phyloP scores from a whole-genome alignment of 2,329 filamentous ascomycete genomes.

The Ambrosiella cleistominuta region DNA sequence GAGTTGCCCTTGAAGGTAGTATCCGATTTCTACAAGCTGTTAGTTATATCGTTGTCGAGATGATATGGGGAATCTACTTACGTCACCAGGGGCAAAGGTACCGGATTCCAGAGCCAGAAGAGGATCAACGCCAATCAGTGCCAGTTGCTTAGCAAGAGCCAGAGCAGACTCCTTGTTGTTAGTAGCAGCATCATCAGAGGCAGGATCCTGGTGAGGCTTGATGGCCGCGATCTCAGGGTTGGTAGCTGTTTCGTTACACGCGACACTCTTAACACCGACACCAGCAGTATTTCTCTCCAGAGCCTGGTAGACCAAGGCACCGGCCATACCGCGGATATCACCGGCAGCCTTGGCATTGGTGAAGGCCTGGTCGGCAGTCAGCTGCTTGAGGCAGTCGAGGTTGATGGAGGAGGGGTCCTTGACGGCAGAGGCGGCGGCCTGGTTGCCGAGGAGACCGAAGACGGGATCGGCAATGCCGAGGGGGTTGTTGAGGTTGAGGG shows the following conservation, averaged over 20 bases:
- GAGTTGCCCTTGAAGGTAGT: constrained; percentile 20
- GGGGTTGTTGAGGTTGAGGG: constrained; percentile 32
- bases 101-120: constrained; percentile 40
- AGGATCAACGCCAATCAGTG: constrained; percentile 43
- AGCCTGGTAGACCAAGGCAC: constrained; percentile 35
- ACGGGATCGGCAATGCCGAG: constrained; percentile 33
- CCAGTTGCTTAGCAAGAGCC: constrained; percentile 41
- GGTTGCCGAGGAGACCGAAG: constrained; percentile 29
- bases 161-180: constrained; percentile 45
- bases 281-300: constrained; percentile 33
- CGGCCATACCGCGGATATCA: constrained; percentile 36
- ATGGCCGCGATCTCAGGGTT: constrained; percentile 51
- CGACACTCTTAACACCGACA: constrained; percentile 29
- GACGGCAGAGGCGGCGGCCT: constrained; percentile 30
- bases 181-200: constrained; percentile 35
- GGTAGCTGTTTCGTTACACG: constrained; percentile 37
- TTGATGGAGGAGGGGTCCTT: constrained; percentile 23
- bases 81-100: constrained; percentile 44
- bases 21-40: constrained; percentile 12
- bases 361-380: constrained; percentile 39
- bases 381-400: constrained; percentile 29
- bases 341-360: constrained; percentile 37
- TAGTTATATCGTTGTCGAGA: neutral
- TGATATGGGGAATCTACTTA: constrained; percentile 19
- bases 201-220: constrained; percentile 50